Evolutionary conservation across 345 rosid species (phyloP), one percentile per base, ranked within the genome.

Genomic region (Brassica napus): DNA sequence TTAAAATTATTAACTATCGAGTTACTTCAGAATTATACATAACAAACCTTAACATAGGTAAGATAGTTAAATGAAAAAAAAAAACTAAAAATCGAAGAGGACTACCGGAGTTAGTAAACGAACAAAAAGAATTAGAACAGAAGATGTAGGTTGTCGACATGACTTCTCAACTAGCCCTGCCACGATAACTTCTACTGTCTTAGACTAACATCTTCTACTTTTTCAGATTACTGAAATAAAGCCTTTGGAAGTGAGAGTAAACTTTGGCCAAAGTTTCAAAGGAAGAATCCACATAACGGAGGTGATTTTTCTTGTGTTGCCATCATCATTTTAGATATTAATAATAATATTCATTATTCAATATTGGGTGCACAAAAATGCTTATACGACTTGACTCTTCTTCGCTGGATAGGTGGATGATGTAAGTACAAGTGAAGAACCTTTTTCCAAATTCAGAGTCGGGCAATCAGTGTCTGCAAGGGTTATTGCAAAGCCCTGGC

Each of bases 211-310:
- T 68, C 58, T 84, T 30, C 76, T 79, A 23, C 67, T 81, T 80
- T 65, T 73, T 14, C 86, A 93, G 98, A 86, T 95, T 84, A 95
- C 97, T 74, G 97, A 91, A 81, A 88, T 89, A 68, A 95, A 85
- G 85, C 87, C 96, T 66, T 83, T 93, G 71, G 98, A 95, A 82
- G 77, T 93, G 78, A 87, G 92, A 82, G 75, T 91, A 81, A 93
- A 95, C 84, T 92, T 95, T 74, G 97, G 96, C 65, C 83, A 83
- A 82, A 91, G 88, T 79, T 87, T 88, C 65, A 89, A 74, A 6
- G 99, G 99, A 75, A 86, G 98, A 78, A 81, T 93, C 79, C 96
- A 91, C 72, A 85, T 93, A 83, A 95, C 98, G 4, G 99, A 93
- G 97, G 99, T 93, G 81, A 85, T 68, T 62, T 32, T 76, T 61